A percentile compares a stretch with the other conserved stretches of the same genome.
Evolutionary conservation across 306 rosid species (phyloP).

Genomic region (Senna tora): DNA sequence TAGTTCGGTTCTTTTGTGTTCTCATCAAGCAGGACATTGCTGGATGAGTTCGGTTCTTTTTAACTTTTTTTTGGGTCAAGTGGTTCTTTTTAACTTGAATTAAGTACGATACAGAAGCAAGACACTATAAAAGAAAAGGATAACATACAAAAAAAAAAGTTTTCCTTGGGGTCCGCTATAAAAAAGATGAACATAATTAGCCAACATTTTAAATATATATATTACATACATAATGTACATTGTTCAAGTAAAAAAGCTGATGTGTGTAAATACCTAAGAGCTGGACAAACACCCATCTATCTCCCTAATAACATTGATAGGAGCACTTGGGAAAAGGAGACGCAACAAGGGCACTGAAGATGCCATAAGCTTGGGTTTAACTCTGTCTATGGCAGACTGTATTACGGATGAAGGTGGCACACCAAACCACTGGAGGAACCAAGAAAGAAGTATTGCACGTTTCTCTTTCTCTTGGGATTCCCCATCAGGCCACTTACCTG

Average conservation of each 20-base stretch:
- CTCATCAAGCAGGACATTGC: no score
- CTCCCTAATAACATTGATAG: slow-evolving; percentile 57
- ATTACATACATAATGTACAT: no score
- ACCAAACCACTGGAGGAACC: slow-evolving; percentile 69
- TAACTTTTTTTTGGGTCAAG: no score
- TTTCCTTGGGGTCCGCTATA: no score
- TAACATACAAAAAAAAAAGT: no score
- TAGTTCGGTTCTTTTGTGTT: no score
- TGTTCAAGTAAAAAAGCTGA: no score
- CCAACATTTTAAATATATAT: background rate
- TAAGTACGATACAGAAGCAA: background rate
- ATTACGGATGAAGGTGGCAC: slow-evolving; percentile 71
- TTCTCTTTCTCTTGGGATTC: slow-evolving; percentile 52
- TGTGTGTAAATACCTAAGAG: no score
- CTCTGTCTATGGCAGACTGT: slow-evolving; percentile 51
- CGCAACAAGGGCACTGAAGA: slow-evolving; percentile 72
- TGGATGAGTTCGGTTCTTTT: no score
- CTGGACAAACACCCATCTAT: slow-evolving; percentile 67
- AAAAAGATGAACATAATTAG: background rate
- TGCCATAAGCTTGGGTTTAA: slow-evolving; percentile 62
- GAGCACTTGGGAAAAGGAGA: slow-evolving; percentile 75
- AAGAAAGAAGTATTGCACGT: slow-evolving; percentile 69
- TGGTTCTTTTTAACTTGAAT: background rate
- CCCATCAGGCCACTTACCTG: slow-evolving; percentile 79
- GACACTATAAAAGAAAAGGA: no score